Base-by-base conservation (phyloP, 2,329 filamentous ascomycete species). In the Fusarium cicatricum region DNA sequence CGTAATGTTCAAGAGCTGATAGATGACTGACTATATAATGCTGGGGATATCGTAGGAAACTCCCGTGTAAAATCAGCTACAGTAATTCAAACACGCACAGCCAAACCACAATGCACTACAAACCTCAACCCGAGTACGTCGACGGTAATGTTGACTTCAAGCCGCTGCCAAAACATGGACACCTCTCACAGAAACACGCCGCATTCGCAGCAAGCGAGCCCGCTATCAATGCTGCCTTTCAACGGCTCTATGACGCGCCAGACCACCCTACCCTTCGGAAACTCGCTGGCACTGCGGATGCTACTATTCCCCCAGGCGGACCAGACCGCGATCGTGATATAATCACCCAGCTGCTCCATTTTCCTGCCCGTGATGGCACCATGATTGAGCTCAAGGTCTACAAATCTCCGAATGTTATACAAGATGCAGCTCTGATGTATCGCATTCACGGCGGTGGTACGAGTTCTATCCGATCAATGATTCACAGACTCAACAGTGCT, bases 1-100 rank as follows among this genome's bases (percentile, higher is more conserved):
- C 4, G 4, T 9, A 21, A 31, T 9, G 4, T 14, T 31, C 9
- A 14, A 31, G 5, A 7, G 5, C 29, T 32, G n/a, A 82, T 83
- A 71, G 79, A 83, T 62, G 81, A 78, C 43, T 75, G 77, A 8
- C 58, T 68, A 12, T 72, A 74, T 51, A 39, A 34, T 16, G n/a
- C 11, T n/a, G n/a, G n/a, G n/a, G n/a, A n/a, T n/a, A n/a, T n/a
- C n/a, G n/a, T n/a, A n/a, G n/a, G n/a, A 26, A 3, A 26, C 9
- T 26, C 9, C 9, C 9, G 5, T 26, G 9, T 7, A 26, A 26
- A 10, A 32, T 32, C 12, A 32, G 12, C 29, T 12, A 14, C 29
- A 32, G 14, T n/a, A 10, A 26, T 7, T 32, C 43, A 52, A 39
- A 19, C 38, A 8, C 12, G n/a, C 29, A 21, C 8, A 15, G 26